A percentile compares a stretch with the other conserved stretches of the same genome.
These are phyloP conservation scores for Dipodascus geniculatus DNA, from an alignment of 805 yeast species.

Conservation along the genomic window DNA sequence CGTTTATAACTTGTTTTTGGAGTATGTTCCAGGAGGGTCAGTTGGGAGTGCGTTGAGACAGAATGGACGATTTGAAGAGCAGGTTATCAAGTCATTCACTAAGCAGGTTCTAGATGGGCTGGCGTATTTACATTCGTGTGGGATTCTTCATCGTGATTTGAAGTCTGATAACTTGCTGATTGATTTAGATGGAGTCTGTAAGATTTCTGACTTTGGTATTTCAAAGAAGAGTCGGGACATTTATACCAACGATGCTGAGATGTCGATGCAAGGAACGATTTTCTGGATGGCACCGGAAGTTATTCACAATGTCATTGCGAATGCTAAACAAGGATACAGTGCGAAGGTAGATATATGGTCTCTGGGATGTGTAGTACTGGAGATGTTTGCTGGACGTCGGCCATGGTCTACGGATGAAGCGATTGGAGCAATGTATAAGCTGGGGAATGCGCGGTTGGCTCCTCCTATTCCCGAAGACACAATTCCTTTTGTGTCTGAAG, in stretches of 20 bases:
- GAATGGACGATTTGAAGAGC: slow-evolving; percentile 78
- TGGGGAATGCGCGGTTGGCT: slow-evolving; percentile 73
- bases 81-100: slow-evolving; percentile 58
- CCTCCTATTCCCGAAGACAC: slow-evolving; percentile 97
- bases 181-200: slow-evolving; percentile 87
- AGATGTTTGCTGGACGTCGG: slow-evolving; percentile 94
- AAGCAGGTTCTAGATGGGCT: slow-evolving; percentile 75
- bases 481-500: slow-evolving; percentile 43
- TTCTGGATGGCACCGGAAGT: slow-evolving; percentile 99
- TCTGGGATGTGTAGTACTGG: slow-evolving; percentile 89
- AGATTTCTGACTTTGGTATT: slow-evolving; percentile 94
- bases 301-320: slow-evolving; percentile 67
- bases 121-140: slow-evolving; percentile 75
- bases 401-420: slow-evolving; percentile 97
- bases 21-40: slow-evolving; percentile 97
- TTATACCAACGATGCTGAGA: slow-evolving; percentile 81
- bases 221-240: slow-evolving; percentile 78
- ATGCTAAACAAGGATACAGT: slow-evolving; percentile 79
- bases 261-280: slow-evolving; percentile 98
- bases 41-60: slow-evolving; percentile 75
- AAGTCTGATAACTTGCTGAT: slow-evolving; percentile 86
- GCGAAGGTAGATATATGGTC: slow-evolving; percentile 99
- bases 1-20: slow-evolving; percentile 78
- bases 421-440: slow-evolving; percentile 84
- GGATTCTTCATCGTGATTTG: slow-evolving; percentile 86